Evolutionary conservation across 805 yeast genomes (phyloP).

Genomic region (Candida mattraensis): DNA sequence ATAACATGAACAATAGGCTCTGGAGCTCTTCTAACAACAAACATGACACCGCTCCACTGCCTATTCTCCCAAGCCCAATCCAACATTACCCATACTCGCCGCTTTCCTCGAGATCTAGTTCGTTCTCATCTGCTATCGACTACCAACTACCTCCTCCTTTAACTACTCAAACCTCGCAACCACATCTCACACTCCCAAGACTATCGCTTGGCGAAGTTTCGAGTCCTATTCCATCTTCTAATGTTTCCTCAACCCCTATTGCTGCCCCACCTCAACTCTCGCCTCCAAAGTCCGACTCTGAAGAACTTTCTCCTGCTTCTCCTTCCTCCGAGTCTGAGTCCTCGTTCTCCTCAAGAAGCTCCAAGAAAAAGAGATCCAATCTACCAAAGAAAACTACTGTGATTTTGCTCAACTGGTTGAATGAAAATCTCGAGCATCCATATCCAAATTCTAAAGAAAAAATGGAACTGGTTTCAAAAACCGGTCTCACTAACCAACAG

Average conservation of each 20-base stretch:
- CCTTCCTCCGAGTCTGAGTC: conserved; percentile 14
- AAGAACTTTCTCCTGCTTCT: conserved; percentile 18
- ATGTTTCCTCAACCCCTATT: conserved; percentile 5
- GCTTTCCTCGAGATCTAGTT: conserved; percentile 24
- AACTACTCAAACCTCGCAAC: conserved; percentile 6
- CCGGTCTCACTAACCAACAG: conserved; percentile 60
- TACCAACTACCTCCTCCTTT: conserved; percentile 11
- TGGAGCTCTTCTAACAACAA: conserved; percentile 1
- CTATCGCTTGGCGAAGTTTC: conserved; percentile 7
- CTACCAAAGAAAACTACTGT: conserved; percentile 60
- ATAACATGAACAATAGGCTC: conserved; percentile 4
- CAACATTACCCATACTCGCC: conserved; percentile 23
- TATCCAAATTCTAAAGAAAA: conserved; percentile 60
- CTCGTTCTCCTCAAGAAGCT: conserved; percentile 6
- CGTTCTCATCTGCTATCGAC: conserved; percentile 17
- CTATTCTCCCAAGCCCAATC: conserved; percentile 18
- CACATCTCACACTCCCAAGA: conserved; percentile 6
- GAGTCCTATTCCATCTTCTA: conserved; percentile 4
- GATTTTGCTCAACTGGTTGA: conserved; percentile 53
- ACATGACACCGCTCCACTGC: conserved; percentile 4
- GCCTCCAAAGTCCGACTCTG: conserved; percentile 11
- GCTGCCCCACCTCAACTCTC: conserved; percentile 3
- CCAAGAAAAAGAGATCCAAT: conserved; percentile 45
- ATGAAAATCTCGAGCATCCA: conserved; percentile 57
- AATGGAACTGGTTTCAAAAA: conserved; percentile 49